phyloP scores from a whole-genome alignment of 768 basidiomycete genomes.

The Suillus decipiens region DNA sequence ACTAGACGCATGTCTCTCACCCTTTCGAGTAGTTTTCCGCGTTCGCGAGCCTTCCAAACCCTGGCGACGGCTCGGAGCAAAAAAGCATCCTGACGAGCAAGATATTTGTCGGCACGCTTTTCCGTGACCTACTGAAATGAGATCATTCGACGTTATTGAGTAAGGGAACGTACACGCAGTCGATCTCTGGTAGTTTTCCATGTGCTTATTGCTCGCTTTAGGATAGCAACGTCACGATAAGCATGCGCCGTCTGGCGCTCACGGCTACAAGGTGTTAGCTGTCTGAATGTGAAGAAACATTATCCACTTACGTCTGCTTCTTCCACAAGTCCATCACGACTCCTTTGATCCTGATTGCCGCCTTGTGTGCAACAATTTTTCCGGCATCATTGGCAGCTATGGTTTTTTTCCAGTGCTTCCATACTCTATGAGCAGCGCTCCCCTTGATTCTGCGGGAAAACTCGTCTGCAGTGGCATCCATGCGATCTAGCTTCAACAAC shows the following conservation, averaged over 20 bases:
- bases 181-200: conserved; percentile 59
- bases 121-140: conserved; percentile 50
- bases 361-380: conserved; percentile 43
- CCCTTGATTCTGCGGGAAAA: conserved; percentile 42
- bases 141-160: conserved; percentile 2
- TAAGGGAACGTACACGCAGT: conserved; percentile 45
- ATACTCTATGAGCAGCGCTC: conserved; percentile 41
- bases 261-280: conserved; percentile 37
- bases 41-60: conserved; percentile 71
- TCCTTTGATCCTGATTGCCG: conserved; percentile 50
- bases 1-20: conserved; percentile 48
- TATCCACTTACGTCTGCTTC: conserved; percentile 47
- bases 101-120: conserved; percentile 55
- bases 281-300: conserved; percentile 2
- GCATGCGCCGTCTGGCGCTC: conserved; percentile 44
- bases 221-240: conserved; percentile 41
- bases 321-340: conserved; percentile 59
- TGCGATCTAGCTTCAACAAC: conserved; percentile 40
- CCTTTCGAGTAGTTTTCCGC: conserved; percentile 56
- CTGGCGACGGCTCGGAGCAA: conserved; percentile 59
- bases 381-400: conserved; percentile 48
- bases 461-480: conserved; percentile 54
- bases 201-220: conserved; percentile 47
- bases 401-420: conserved; percentile 59
- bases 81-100: conserved; percentile 56